A percentile compares a stretch with the other conserved stretches of the same genome.
Evolutionary conservation across 306 rosid genomes (phyloP).

Genomic region (Sindora glabra): DNA sequence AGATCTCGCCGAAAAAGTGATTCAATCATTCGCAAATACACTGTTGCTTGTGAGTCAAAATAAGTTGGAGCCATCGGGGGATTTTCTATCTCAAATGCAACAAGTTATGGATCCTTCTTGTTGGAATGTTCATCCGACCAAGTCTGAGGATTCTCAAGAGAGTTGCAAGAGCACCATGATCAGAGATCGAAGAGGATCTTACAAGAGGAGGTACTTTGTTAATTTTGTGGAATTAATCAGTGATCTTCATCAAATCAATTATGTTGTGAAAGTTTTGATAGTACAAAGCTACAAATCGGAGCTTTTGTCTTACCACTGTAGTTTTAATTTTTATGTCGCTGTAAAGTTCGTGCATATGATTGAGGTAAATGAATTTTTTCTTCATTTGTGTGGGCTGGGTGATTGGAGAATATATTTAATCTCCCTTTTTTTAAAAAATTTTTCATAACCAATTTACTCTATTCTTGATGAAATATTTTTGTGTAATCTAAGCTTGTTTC

Average conservation of each 20-base stretch:
- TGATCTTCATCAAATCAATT: not conserved
- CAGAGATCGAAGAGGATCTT: slow-evolving; percentile 40
- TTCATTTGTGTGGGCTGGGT: no score
- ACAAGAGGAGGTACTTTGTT: slow-evolving; percentile 51
- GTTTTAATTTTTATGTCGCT: no score
- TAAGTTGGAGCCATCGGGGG: not conserved
- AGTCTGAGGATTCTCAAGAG: slow-evolving; percentile 36
- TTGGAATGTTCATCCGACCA: slow-evolving; percentile 11
- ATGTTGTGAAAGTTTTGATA: no score
- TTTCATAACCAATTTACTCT: no score
- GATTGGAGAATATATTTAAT: no score
- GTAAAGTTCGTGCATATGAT: no score
- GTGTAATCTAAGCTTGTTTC: no score
- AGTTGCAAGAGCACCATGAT: slow-evolving; percentile 24
- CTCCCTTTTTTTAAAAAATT: no score
- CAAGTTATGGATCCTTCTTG: not conserved
- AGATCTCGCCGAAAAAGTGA: slow-evolving; percentile 21
- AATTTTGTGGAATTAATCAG: not conserved
- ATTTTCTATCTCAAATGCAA: not conserved
- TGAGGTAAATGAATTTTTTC: no score
- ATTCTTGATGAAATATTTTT: no score
- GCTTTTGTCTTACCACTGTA: no score
- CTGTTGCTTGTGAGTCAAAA: slow-evolving; percentile 21
- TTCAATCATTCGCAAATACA: slow-evolving; percentile 31
- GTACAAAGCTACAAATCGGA: no score